Base-by-base conservation (phyloP, 1,139 yeast species). In the Yamadazyma sp. region DNA sequence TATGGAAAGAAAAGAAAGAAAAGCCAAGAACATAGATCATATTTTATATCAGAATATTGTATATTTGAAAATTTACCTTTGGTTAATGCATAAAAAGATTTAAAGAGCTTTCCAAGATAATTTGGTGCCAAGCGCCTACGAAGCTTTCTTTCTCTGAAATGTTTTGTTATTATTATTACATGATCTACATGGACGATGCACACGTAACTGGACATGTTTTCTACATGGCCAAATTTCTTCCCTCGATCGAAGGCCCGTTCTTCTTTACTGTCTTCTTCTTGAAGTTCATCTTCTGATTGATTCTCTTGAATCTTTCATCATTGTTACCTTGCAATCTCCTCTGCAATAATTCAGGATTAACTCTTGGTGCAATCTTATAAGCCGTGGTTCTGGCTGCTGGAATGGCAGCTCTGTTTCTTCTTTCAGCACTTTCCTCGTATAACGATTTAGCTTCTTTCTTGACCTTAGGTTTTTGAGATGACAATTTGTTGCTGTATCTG, bases 1-100 rank as follows among this genome's bases (percentile, higher is more conserved):
- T 94, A 77, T 94, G 97, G 98, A 92, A 91, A 84, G 98, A 94
- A 84, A 94, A 94, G 98, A 92, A 92, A 88, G 99, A 94, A 84
- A 94, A 94, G 91, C 98, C 98, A 82, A 89, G 98, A 84, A 89
- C 98, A 72, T 91, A 87, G 36, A 37, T 41, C 22, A 25, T 38
- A 36, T 34, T 38, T 40, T 41, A 31, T 43, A 40, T 30, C 36
- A 41, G 33, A 34, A 37, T 39, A 37, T 46, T 46, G 48, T 46
- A 43, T 47, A 47, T 48, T 46, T 48, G 42, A 39, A 41, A 44
- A 20, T 20, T 44, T 44, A 36, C 48, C 43, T 31, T 35, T 39
- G 47, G 48, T 43, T 48, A 50, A 47, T 50, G 54, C 54, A 50
- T 49, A 47, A 49, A 49, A 38, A 41, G 38, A 34, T 40, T 30